Evolutionary conservation across 1,284 basidiomycete species (phyloP).

Genomic region (Tilletiopsis washingtonensis): DNA sequence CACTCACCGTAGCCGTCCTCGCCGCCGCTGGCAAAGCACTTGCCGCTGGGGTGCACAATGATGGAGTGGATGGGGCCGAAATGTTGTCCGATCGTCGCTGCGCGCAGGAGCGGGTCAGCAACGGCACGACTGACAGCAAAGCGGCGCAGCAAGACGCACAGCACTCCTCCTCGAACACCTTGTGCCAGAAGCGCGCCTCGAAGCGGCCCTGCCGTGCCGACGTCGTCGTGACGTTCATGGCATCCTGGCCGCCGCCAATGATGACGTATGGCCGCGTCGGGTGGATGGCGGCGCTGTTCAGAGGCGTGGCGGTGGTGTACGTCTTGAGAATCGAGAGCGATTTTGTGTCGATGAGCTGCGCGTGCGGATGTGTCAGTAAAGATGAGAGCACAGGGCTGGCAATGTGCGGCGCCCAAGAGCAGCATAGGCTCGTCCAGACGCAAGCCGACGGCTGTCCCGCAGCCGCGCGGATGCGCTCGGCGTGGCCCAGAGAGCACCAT

Average conservation of each 20-base stretch:
- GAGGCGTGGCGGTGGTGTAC: conserved; percentile 82
- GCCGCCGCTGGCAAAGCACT: conserved; percentile 83
- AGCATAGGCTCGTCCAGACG: not conserved
- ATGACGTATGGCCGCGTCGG: conserved; percentile 67
- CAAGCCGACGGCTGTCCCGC: no score
- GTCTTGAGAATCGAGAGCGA: conserved; percentile 86
- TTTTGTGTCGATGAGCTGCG: conserved; percentile 79
- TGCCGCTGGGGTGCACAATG: conserved; percentile 83
- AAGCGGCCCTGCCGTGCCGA: conserved; percentile 90
- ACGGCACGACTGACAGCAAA: no score
- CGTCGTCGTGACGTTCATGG: conserved; percentile 94
- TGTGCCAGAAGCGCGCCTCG: conserved; percentile 98
- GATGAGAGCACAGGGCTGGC: not conserved
- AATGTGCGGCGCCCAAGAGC: not conserved
- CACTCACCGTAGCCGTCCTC: conserved; percentile 80
- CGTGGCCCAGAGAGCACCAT: no score
- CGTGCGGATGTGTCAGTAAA: not conserved
- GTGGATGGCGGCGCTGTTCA: conserved; percentile 87
- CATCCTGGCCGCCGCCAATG: conserved; percentile 92
- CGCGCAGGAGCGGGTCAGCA: no score
- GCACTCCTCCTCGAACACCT: conserved; percentile 94
- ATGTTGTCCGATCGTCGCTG: conserved; percentile 46
- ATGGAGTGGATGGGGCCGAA: conserved; percentile 97
- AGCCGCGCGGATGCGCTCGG: no score
- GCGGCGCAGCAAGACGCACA: no score